Base-by-base conservation (phyloP, 2,329 filamentous ascomycete genomes). In the Cordyceps fumosorosea region DNA sequence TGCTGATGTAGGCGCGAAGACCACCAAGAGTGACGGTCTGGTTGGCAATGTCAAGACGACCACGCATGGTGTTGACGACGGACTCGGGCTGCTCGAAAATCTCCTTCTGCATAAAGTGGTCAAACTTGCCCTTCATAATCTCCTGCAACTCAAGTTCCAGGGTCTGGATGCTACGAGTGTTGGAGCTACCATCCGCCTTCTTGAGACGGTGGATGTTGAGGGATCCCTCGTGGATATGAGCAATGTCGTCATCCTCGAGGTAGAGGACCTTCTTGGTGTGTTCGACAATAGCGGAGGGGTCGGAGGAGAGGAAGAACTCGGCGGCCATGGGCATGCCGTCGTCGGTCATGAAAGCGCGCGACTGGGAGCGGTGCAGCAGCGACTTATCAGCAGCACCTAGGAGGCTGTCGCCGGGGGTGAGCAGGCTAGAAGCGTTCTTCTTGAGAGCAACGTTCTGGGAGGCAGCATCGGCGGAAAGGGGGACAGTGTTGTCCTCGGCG, bases 21-120 rank as follows among this genome's bases (percentile, higher is more conserved):
- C 95, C 95, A 83, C 95, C 95, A 29, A 99, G 87, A 11, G 93
- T 98, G 70, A 99, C 93, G 63, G 87, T 90, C 84, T 96, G 96
- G 83, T 97, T 96, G 71, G 87, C 89, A 64, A 89, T 83, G 77
- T 99, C 95, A 71, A 99, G 83, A 80, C 95, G 95, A 79, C 95
- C 95, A 87, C 95, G 91, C 95, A 99, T 99, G 68, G 95, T 97
- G 85, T 99, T 99, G 81, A 99, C 88, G 65, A 99, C 91, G 16
- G 95, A 99, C 80, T 99, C 95, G 73, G 95, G 95, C 83, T 99
- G 95, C 84, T 99, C 95, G 77, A 99, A 99, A 73, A 99, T 99
- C 78, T 99, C 95, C 87, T 99, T 99, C 78, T 99, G 95, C 95
- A 99, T 99, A 84, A 97, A 99, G 82, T 99, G 95, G 77, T 99